Base-by-base conservation (phyloP, 1,284 basidiomycete species). In the Tilletiopsis washingtonensis region DNA sequence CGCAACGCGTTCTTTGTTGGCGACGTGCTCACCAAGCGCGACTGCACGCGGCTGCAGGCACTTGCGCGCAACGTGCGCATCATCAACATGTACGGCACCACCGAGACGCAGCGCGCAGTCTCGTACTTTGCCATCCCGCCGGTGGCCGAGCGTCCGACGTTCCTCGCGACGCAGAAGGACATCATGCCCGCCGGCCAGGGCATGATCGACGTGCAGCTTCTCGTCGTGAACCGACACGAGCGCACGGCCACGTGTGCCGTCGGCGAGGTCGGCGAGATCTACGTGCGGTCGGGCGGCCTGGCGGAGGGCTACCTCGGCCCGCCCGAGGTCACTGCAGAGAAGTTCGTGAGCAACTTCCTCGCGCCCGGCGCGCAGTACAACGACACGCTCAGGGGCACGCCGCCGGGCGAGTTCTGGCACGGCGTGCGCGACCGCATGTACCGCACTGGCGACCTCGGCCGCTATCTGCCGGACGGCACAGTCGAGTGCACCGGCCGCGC, bases 1-100 rank as follows among this genome's bases (percentile, higher is more conserved):
- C 78, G 76, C 36, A 91, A 88, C 66, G 94, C 94, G 9, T 98
- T 99, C 79, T 98, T 98, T 71, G 94, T 99, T 50, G 94, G 94
- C n/a, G 94, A 99, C 71, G 84, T 98, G 29, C 82, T 99, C 52
- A 98, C 94, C 61, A 99, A 98, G 77, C 86, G 94, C 42, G 94
- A 99, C 75, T 98, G 94, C 74, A 83, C 88, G 39, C 86, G 94
- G 44, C 80, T 99, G 5, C 94, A 99, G 75, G 81, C 88, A 4
- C 84, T 98, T 42, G 94, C 94, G 1, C 77, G 84, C 27, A 94
- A 98, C 66, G 91, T 93, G 23, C 61, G 63, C 55, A 73, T 99
- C 74, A 85, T 98, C 76, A 99, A 98, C 79, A 99, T 99, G 94
- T 99, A 97, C 75, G 94, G 94, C 21, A 98, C 94, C 7, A 99